These are phyloP conservation scores for Chaetothyriales sp. DNA, from an alignment of 2,329 filamentous ascomycete species.

Conservation along the genomic window DNA sequence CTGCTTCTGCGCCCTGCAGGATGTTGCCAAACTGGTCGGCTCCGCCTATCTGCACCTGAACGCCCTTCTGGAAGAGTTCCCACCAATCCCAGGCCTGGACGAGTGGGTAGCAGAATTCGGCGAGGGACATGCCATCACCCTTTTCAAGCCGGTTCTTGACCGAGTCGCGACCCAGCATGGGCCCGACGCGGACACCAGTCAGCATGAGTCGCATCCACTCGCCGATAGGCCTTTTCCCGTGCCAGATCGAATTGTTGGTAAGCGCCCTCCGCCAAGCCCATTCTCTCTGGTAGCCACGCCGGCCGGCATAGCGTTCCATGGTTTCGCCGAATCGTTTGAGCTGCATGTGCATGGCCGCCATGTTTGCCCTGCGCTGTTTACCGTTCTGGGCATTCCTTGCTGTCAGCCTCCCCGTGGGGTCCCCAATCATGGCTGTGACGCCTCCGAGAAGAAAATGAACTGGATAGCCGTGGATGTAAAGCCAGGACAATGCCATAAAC, in stretches of 20 bases:
- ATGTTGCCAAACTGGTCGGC: slow-evolving; percentile 97
- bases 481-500: slow-evolving; percentile 36
- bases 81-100: slow-evolving; percentile 97
- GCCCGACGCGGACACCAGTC: slow-evolving; percentile 57
- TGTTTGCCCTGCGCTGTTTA: slow-evolving; percentile 30
- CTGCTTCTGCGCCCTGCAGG: slow-evolving; percentile 68
- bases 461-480: slow-evolving; percentile 33
- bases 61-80: slow-evolving; percentile 57
- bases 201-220: slow-evolving; percentile 65
- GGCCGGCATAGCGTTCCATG: slow-evolving; percentile 49
- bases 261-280: slow-evolving; percentile 54
- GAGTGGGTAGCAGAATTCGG: slow-evolving; percentile 84
- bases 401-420: slow-evolving; percentile 31
- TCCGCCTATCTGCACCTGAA: slow-evolving; percentile 82
- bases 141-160: slow-evolving; percentile 72
- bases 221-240: slow-evolving; percentile 53
- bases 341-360: slow-evolving; percentile 35
- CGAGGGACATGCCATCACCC: slow-evolving; percentile 83
- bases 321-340: slow-evolving; percentile 54
- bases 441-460: slow-evolving; percentile 33
- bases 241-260: slow-evolving; percentile 74
- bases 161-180: slow-evolving; percentile 76
- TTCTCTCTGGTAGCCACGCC: slow-evolving; percentile 48
- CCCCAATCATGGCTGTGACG: slow-evolving; percentile 31
- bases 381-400: slow-evolving; percentile 25